Conservation (phyloP, 2,329 filamentous ascomycete species). For the Neopestalotiopsis sp. region DNA sequence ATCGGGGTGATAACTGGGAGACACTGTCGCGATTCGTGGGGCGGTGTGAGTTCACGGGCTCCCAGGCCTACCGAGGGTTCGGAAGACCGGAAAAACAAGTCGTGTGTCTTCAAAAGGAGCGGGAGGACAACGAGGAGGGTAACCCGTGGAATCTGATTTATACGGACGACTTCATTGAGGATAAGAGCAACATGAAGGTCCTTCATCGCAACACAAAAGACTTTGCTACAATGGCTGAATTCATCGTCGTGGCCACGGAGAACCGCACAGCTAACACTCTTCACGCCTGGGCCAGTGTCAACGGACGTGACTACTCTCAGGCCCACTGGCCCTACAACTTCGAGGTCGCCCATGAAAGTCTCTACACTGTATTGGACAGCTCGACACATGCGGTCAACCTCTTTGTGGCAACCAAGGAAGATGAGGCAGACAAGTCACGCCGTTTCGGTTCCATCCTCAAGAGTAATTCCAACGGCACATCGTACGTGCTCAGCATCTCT, state of each 20-base stretch:
- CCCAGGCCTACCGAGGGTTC: slow-evolving; percentile 55
- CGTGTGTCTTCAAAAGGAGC: slow-evolving; percentile 66
- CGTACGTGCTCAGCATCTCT: slow-evolving; percentile 83
- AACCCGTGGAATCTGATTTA: slow-evolving; percentile 74
- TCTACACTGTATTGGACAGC: slow-evolving; percentile 93
- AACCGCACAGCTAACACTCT: slow-evolving; percentile 72
- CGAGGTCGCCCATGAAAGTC: slow-evolving; percentile 75
- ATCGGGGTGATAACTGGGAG: slow-evolving; percentile 83
- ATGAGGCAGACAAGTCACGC: slow-evolving; percentile 70
- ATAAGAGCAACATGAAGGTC: slow-evolving; percentile 66
- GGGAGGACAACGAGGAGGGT: slow-evolving; percentile 67
- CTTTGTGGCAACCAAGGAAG: slow-evolving; percentile 83
- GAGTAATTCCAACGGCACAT: slow-evolving; percentile 98
- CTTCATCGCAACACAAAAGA: slow-evolving; percentile 69
- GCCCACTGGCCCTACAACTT: slow-evolving; percentile 89
- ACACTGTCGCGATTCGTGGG: slow-evolving; percentile 75
- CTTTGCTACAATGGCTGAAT: slow-evolving; percentile 96
- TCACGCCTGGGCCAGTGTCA: slow-evolving; percentile 81
- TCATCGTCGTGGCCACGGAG: slow-evolving; percentile 85
- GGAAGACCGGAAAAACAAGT: slow-evolving; percentile 57
- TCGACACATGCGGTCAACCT: slow-evolving; percentile 94
- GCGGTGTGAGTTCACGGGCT: slow-evolving; percentile 87
- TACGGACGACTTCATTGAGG: slow-evolving; percentile 78
- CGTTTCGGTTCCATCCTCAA: slow-evolving; percentile 91
- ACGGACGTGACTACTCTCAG: slow-evolving; percentile 81